phyloP scores from a whole-genome alignment of 148 eudicot genomes.

The Persicaria maculosa region DNA sequence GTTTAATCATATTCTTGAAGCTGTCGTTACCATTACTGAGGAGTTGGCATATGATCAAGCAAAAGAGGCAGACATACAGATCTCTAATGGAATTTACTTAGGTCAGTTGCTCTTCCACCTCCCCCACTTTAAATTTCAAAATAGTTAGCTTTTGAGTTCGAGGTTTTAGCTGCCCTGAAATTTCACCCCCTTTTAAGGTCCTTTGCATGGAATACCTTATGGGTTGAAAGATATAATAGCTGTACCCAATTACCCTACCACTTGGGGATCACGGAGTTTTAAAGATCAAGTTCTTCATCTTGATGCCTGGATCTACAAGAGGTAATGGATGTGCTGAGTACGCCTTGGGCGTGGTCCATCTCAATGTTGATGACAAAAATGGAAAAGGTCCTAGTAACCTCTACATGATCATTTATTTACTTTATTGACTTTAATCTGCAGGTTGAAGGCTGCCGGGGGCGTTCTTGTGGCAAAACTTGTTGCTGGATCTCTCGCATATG shows the following conservation, averaged over 20 bases:
- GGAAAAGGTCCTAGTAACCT: neutral
- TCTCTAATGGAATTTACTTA: conserved; percentile 52
- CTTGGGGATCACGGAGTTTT: conserved; percentile 73
- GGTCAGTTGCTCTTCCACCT: conserved; percentile 29
- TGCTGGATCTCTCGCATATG: conserved; percentile 75
- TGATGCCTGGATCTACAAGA: conserved; percentile 94
- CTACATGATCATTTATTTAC: neutral
- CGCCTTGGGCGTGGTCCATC: neutral
- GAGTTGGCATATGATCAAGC: conserved; percentile 88
- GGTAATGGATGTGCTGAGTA: conserved; percentile 26
- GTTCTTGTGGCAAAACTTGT: conserved; percentile 89
- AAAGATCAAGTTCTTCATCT: conserved; percentile 75
- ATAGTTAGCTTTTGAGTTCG: neutral
- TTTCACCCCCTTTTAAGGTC: conserved; percentile 34
- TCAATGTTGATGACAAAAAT: neutral
- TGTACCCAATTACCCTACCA: conserved; percentile 74
- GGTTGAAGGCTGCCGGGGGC: conserved; percentile 79
- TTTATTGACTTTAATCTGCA: conserved; percentile 14
- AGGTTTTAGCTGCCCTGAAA: neutral
- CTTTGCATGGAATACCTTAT: conserved; percentile 91
- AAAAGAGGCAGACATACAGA: conserved; percentile 61
- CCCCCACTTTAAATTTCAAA: neutral
- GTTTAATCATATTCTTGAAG: conserved; percentile 67
- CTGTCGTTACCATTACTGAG: conserved; percentile 78
- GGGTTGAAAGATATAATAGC: conserved; percentile 84